These are phyloP conservation scores for Nephelium lappaceum DNA, from an alignment of 345 rosid genomes.

Conservation along the genomic window DNA sequence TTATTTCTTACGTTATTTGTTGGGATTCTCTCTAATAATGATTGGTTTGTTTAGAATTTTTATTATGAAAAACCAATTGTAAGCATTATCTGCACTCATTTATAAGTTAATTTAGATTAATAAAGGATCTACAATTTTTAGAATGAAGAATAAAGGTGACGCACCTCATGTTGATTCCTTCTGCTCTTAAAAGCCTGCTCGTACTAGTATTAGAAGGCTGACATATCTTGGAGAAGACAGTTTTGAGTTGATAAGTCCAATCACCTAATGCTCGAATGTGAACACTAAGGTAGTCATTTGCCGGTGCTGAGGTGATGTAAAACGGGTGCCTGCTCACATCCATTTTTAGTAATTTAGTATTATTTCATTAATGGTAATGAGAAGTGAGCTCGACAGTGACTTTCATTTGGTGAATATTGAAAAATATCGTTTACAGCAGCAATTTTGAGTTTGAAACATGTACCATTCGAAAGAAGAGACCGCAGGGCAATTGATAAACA, in stretches of 20 bases:
- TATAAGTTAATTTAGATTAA: no score
- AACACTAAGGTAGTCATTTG: conserved; percentile 24
- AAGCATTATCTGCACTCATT: no score
- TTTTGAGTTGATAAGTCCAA: conserved; percentile 79
- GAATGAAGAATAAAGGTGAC: background rate
- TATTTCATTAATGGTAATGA: no score
- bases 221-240: conserved; percentile 75
- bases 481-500: conserved; percentile 80
- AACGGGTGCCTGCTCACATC: conserved; percentile 71
- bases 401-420: no score
- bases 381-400: no score
- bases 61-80: no score
- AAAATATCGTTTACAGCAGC: no score
- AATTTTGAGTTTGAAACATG: background rate
- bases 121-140: background rate
- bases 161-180: conserved; percentile 43
- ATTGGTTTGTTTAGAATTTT: no score
- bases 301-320: conserved; percentile 94
- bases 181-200: conserved; percentile 67
- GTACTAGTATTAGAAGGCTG: conserved; percentile 59
- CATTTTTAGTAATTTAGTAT: background rate
- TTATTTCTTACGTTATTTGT: conserved; percentile 19
- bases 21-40: no score
- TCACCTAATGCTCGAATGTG: conserved; percentile 85
- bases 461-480: conserved; percentile 87